These are phyloP conservation scores for Pseudoneurospora amorphoporcata DNA, from an alignment of 495 filamentous ascomycete genomes.

Conservation along the genomic window DNA sequence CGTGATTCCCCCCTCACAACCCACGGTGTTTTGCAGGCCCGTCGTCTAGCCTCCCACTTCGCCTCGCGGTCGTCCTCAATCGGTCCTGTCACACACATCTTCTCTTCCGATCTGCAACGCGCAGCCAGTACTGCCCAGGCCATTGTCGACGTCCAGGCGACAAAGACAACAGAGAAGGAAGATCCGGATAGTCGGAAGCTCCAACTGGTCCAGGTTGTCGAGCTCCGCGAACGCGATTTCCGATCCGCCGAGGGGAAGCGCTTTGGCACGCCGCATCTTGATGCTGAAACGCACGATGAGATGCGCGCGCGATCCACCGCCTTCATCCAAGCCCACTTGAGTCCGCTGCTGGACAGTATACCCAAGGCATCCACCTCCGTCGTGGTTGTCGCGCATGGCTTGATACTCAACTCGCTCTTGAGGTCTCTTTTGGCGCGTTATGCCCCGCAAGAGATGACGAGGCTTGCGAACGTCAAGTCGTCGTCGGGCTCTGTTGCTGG, in stretches of 20 bases:
- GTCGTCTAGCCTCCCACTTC: constrained; percentile 51
- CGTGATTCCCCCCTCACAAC: constrained; percentile 72
- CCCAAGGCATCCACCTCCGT: constrained; percentile 21
- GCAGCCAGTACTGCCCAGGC: constrained; percentile 61
- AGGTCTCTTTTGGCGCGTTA: constrained; percentile 40
- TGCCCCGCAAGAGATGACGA: constrained; percentile 9
- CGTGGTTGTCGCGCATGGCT: constrained; percentile 69
- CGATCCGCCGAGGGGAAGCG: constrained; percentile 56
- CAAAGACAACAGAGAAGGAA: background rate
- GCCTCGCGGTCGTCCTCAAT: constrained; percentile 31
- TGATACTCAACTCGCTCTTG: constrained; percentile 62
- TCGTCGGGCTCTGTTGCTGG: background rate
- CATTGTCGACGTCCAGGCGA: constrained; percentile 44
- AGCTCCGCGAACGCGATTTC: constrained; percentile 66
- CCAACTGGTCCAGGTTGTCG: constrained; percentile 35
- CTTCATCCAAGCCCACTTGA: constrained; percentile 53
- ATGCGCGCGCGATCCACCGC: constrained; percentile 51
- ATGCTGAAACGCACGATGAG: constrained; percentile 48
- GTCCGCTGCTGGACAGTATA: constrained; percentile 40
- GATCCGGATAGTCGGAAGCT: background rate
- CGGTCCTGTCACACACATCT: constrained; percentile 48
- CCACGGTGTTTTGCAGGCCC: constrained; percentile 70
- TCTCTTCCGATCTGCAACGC: constrained; percentile 69
- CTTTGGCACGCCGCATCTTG: constrained; percentile 21
- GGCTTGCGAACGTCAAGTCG: background rate